Conservation (phyloP, 2,329 filamentous ascomycete genomes). For the Nigrograna mackinnonii region DNA sequence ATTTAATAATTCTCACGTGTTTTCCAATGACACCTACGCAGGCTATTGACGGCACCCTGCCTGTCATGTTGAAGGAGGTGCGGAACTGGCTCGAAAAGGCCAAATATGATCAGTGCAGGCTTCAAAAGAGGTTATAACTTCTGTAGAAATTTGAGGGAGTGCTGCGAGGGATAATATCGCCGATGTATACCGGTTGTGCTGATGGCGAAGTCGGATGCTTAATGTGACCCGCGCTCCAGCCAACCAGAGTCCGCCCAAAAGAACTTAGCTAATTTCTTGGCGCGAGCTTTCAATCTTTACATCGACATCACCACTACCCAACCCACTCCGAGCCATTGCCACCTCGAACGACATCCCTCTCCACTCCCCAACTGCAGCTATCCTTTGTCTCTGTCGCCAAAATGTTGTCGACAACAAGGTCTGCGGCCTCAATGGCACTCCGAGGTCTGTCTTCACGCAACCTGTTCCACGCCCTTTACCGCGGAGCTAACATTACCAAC, state of each 20-base stretch:
- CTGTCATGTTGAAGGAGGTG: conserved; percentile 42
- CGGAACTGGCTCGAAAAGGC: too few species aligned
- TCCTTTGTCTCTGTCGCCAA: conserved; percentile 37
- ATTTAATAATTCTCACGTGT: conserved; percentile 62
- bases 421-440: conserved; percentile 57
- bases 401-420: conserved; percentile 57
- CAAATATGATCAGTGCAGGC: too few species aligned
- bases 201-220: too few species aligned
- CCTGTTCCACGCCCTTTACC: conserved; percentile 7
- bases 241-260: too few species aligned
- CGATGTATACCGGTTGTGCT: too few species aligned
- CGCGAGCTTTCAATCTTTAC: too few species aligned
- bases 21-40: conserved; percentile 94
- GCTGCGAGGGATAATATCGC: too few species aligned
- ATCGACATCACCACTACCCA: conserved; percentile 32
- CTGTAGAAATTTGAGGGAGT: too few species aligned
- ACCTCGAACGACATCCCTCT: conserved; percentile 36
- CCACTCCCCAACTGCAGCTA: conserved; percentile 38
- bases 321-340: conserved; percentile 26
- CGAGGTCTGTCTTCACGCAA: conserved; percentile 49
- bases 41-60: conserved; percentile 73
- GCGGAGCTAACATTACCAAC: conserved; percentile 31
- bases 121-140: too few species aligned
- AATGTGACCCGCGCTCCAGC: too few species aligned
- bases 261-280: too few species aligned